Conservation (phyloP, 2,329 filamentous ascomycete species). For the Aspergillus jensenii region DNA sequence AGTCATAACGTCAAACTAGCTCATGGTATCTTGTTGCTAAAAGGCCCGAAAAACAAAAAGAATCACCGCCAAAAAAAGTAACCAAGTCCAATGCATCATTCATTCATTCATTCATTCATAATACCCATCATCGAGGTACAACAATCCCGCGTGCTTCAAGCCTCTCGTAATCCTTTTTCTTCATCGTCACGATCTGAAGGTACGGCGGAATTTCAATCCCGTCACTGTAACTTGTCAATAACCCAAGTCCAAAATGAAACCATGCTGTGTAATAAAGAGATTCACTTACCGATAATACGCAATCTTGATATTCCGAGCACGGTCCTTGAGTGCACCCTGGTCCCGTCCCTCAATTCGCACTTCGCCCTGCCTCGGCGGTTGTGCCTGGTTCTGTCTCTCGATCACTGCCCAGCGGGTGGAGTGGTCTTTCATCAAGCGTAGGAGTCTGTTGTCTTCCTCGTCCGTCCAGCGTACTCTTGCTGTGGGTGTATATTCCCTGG, state of each 20-base stretch:
- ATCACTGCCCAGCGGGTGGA: constrained; percentile 53
- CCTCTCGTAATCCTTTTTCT: constrained; percentile 13
- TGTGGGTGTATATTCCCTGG: background rate
- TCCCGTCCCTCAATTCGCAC: constrained; percentile 39
- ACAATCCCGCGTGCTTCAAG: constrained; percentile 13
- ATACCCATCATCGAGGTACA: background rate
- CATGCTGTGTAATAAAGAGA: background rate
- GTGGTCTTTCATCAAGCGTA: constrained; percentile 48
- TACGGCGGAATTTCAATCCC: constrained; percentile 40
- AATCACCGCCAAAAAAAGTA: background rate
- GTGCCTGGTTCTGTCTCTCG: constrained; percentile 28
- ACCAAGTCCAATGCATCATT: background rate
- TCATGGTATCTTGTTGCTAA: background rate
- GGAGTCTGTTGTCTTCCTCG: constrained; percentile 45
- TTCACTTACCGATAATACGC: constrained; percentile 9
- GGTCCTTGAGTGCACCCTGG: constrained; percentile 57
- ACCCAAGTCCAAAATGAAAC: background rate
- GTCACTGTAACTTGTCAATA: constrained; percentile 22
- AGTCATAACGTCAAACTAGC: background rate
- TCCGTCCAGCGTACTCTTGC: constrained; percentile 36
- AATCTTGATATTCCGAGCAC: constrained; percentile 55
- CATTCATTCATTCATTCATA: background rate
- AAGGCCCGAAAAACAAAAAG: background rate
- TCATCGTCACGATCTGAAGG: constrained; percentile 45
- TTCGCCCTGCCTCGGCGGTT: constrained; percentile 29